These are phyloP conservation scores for Talaromyces funiculosus DNA, from an alignment of 2,329 filamentous ascomycete species.

Conservation along the genomic window DNA sequence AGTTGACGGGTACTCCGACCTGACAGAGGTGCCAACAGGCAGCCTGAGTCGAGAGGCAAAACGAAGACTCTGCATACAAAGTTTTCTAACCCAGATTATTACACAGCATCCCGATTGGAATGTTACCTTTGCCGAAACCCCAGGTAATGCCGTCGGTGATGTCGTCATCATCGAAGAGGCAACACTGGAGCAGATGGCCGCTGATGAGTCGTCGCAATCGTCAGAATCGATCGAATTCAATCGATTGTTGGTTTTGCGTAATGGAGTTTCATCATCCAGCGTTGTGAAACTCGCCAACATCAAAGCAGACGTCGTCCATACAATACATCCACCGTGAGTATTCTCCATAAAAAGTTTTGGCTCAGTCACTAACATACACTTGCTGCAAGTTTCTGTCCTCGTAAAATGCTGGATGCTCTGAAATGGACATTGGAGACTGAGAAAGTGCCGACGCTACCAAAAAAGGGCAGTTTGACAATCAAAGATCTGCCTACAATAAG, in stretches of 20 bases:
- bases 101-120: conserved; percentile 22
- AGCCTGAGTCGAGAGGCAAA: conserved; percentile 23
- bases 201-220: conserved; percentile 10
- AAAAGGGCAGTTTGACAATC: background rate
- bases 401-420: conserved; percentile 21
- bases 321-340: conserved; percentile 25
- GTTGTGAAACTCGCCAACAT: conserved; percentile 9
- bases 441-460: background rate
- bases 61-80: conserved; percentile 25
- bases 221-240: conserved; percentile 14
- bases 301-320: conserved; percentile 19
- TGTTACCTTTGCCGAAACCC: conserved; percentile 21
- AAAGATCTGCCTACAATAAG: background rate
- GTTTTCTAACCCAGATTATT: conserved; percentile 22
- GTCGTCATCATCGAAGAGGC: conserved; percentile 26
- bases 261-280: conserved; percentile 14
- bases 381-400: conserved; percentile 22
- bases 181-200: conserved; percentile 16
- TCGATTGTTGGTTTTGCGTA: background rate
- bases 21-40: conserved; percentile 20
- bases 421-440: conserved; percentile 12
- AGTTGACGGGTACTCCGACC: conserved; percentile 21
- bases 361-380: conserved; percentile 13
- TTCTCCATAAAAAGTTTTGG: background rate
- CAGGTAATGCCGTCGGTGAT: conserved; percentile 21